Base-by-base conservation (phyloP, 306 rosid species). In the Luffa aegyptiaca region DNA sequence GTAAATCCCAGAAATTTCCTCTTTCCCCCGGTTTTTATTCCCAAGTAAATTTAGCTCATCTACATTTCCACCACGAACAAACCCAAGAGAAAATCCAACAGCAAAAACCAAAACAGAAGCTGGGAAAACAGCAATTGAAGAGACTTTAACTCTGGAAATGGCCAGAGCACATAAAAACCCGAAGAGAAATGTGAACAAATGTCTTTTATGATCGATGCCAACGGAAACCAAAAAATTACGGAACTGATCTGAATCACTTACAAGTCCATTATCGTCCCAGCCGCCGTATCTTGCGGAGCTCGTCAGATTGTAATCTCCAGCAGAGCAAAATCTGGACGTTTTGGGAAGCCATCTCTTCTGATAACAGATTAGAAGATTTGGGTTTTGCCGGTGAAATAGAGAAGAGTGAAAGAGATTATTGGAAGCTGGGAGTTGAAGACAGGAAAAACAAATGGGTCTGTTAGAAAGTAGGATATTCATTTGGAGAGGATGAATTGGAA, bases 131-230 rank as follows among this genome's bases (percentile, higher is more conserved):
- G 89, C 49, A 73, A 91, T 83, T 11, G 97, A 89, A n/a, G 97
- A 93, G 75, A 95, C 88, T 85, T 77, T 91, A 85, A 95, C 93
- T 86, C 97, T 91, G 79, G 93, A 89, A 85, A 95, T 88, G 49
- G 96, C 93, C 82, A 93, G 66, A 26, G 99, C 97, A 74, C 96
- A 90, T n/a, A 88, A 84, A 16, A 93, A 75, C 52, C 99, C 99
- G 73, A 89, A 63, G 0, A 91, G 9, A 62, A 95, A 95, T 18
- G 84, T 86, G 37, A 91, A 90, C 10, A 88, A 77, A 76, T 86
- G 84, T 75, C 89, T 92, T 63, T 84, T 81, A 77, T 95, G 97
- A 83, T 90, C 86, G 57, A 90, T 49, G 80, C 97, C 97, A 1
- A 86, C 5, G n/a, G 93, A 91, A 73, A 83, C 80, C 76, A 93